phyloP scores from a whole-genome alignment of 176 grass and related monocot species.

The Coix lacrymajobi region DNA sequence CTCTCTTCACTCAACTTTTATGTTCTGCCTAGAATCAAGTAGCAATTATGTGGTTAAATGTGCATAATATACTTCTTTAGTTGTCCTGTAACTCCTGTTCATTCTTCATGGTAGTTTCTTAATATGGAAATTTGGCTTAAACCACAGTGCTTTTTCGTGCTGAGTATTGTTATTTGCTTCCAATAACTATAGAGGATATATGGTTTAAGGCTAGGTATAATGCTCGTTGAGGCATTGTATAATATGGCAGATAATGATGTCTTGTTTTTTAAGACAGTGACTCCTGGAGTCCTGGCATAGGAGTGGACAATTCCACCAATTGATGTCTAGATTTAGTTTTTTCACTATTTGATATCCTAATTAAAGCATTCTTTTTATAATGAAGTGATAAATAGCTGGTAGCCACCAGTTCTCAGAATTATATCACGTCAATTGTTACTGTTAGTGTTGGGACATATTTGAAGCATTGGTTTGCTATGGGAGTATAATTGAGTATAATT shows the following conservation, averaged over 20 bases:
- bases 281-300: background rate
- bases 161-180: conserved; percentile 11
- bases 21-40: conserved; percentile 31
- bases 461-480: background rate
- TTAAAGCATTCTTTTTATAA: conserved; percentile 9
- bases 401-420: conserved; percentile 2
- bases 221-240: conserved; percentile 4
- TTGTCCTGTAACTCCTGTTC: conserved; percentile 1
- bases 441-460: conserved; percentile 8
- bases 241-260: background rate
- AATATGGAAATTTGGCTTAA: conserved; percentile 20
- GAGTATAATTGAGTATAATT: background rate
- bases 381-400: background rate
- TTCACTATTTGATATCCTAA: background rate
- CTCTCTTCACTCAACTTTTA: conserved; percentile 3
- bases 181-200: background rate
- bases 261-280: background rate
- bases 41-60: conserved; percentile 10
- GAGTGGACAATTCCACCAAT: background rate
- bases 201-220: background rate
- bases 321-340: background rate
- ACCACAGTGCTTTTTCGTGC: background rate
- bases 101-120: background rate
- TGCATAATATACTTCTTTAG: background rate
- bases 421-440: background rate